phyloP scores from a whole-genome alignment of 306 rosid species.

The Prunus dulcis region DNA sequence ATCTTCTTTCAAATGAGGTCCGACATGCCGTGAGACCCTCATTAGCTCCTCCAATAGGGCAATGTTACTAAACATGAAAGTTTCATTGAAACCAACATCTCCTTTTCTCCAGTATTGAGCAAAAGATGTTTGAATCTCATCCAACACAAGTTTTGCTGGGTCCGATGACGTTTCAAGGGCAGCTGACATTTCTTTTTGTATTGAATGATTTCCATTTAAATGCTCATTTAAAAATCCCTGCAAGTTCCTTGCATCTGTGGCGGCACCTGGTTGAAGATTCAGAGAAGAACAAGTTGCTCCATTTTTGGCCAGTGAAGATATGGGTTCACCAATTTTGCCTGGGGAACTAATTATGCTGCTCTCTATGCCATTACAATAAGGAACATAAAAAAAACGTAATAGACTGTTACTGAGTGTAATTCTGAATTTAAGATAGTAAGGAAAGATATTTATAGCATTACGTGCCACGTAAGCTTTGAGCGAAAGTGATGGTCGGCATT shows the following conservation, averaged over 20 bases:
- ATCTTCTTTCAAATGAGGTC: slow-evolving; percentile 34
- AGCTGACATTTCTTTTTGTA: slow-evolving; percentile 18
- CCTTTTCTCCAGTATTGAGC: slow-evolving; percentile 19
- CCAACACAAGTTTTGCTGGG: slow-evolving; percentile 56
- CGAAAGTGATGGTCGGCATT: not conserved
- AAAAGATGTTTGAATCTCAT: slow-evolving; percentile 28
- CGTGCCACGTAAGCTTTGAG: not conserved
- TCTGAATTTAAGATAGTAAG: not conserved
- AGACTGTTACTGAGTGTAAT: not conserved
- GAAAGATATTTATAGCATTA: not conserved
- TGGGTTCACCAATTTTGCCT: slow-evolving; percentile 12
- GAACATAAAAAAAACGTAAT: not conserved
- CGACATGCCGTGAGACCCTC: slow-evolving; percentile 41
- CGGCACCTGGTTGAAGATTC: slow-evolving; percentile 23
- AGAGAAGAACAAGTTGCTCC: slow-evolving; percentile 13
- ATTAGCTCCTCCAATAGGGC: slow-evolving; percentile 35
- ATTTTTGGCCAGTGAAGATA: slow-evolving; percentile 15
- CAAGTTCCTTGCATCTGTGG: slow-evolving; percentile 24
- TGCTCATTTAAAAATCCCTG: slow-evolving; percentile 15
- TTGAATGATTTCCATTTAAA: slow-evolving; percentile 18
- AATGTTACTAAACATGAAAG: slow-evolving; percentile 21
- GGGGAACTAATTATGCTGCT: not conserved
- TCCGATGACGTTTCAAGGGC: slow-evolving; percentile 33
- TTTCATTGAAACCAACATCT: slow-evolving; percentile 14
- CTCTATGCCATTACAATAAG: slow-evolving; percentile 9